phyloP scores from a whole-genome alignment of 2,329 filamentous ascomycete genomes.

The Colletotrichum costaricense region DNA sequence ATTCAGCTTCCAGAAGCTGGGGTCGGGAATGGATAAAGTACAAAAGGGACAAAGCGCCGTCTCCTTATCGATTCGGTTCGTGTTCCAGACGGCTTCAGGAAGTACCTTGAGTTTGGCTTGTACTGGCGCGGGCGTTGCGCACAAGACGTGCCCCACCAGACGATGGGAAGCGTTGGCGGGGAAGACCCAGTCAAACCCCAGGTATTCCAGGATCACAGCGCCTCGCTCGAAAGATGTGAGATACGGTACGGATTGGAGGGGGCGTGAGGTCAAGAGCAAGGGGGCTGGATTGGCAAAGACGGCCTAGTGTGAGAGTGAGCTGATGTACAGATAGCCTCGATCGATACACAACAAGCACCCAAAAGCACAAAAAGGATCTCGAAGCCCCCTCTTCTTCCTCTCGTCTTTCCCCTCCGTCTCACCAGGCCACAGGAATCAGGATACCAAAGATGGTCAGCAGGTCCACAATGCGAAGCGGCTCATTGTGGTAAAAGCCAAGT shows the following conservation, averaged over 20 bases:
- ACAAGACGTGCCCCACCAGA: conserved; percentile 17
- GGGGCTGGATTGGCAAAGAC: neutral
- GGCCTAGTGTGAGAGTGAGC: neutral
- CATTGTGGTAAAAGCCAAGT: conserved; percentile 15
- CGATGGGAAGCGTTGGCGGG: conserved; percentile 22
- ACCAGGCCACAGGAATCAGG: neutral
- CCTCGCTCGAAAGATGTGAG: neutral
- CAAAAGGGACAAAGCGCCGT: conserved; percentile 18
- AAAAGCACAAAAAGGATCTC: neutral
- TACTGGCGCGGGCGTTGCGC: neutral
- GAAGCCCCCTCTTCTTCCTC: neutral
- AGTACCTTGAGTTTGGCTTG: neutral
- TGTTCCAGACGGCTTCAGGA: neutral
- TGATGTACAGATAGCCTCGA: neutral
- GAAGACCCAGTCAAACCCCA: conserved; percentile 25
- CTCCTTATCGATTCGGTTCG: conserved; percentile 17
- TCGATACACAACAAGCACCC: neutral
- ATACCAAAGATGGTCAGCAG: conserved; percentile 19
- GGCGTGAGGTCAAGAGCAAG: neutral
- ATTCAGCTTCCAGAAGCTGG: neutral
- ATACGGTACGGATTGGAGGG: neutral
- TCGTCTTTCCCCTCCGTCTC: neutral
- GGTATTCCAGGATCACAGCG: conserved; percentile 3
- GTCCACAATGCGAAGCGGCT: conserved; percentile 18
- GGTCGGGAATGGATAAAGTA: neutral